phyloP scores from a whole-genome alignment of 495 filamentous ascomycete species.

The Bombardia bombarda region DNA sequence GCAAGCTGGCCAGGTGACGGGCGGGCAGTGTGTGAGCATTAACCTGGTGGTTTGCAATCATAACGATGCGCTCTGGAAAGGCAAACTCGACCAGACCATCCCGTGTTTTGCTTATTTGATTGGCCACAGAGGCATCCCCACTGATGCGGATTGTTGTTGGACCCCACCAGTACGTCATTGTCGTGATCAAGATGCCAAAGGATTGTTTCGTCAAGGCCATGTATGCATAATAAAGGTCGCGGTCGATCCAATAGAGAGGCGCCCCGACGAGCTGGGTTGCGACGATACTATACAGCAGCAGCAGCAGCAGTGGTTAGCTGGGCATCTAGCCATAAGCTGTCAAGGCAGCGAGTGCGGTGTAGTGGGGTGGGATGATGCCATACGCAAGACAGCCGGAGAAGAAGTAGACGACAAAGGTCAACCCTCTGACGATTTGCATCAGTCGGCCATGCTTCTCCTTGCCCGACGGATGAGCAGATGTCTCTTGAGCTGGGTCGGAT shows the following conservation, averaged over 20 bases:
- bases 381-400: conserved; percentile 42
- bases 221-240: conserved; percentile 64
- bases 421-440: conserved; percentile 56
- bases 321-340: no score
- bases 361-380: conserved; percentile 9
- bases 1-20: no score
- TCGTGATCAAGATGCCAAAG: conserved; percentile 65
- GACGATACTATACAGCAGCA: conserved; percentile 42
- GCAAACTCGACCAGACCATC: conserved; percentile 63
- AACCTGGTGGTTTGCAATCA: conserved; percentile 82
- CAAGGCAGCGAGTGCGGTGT: no score
- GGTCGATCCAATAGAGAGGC: conserved; percentile 61
- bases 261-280: conserved; percentile 58
- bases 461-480: conserved; percentile 55
- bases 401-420: conserved; percentile 60
- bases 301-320: no score
- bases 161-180: conserved; percentile 75
- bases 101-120: conserved; percentile 52
- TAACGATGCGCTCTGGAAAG: conserved; percentile 68
- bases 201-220: conserved; percentile 71
- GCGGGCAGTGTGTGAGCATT: no score
- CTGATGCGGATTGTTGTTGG: conserved; percentile 69
- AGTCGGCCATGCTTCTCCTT: conserved; percentile 59
- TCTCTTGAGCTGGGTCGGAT: background rate
- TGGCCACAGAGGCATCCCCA: conserved; percentile 64